Percentiles rank a stretch among this genome's conserved stretches.
These are phyloP conservation scores for Syzygium syzygioides DNA, from an alignment of 441 rosid genomes.

Conservation along the genomic window DNA sequence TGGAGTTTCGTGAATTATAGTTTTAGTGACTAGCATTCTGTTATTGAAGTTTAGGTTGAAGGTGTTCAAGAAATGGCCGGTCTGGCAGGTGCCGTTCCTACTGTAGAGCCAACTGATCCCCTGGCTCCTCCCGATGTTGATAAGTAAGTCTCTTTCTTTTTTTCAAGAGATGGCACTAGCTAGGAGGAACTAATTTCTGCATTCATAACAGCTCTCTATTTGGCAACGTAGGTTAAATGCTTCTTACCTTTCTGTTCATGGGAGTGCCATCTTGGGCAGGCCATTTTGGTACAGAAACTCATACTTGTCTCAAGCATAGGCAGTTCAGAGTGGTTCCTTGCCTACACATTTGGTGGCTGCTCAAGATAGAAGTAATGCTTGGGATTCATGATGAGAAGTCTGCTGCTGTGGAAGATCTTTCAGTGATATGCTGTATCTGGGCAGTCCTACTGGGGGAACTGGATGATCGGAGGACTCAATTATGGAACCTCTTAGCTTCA, in stretches of 20 bases:
- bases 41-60: conserved; percentile 48
- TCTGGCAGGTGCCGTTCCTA: conserved; percentile 37
- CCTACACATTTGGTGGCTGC: not conserved
- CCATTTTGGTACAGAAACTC: conserved; percentile 63
- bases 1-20: not conserved
- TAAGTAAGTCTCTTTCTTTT: conserved; percentile 32
- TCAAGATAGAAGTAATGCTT: not conserved
- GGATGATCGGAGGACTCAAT: not conserved
- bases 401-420: not conserved
- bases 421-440: not conserved
- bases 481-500: not conserved
- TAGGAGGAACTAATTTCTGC: not conserved
- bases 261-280: conserved; percentile 66
- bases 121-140: conserved; percentile 83
- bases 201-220: not conserved
- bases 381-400: not conserved
- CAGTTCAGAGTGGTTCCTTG: not conserved
- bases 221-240: conserved; percentile 64
- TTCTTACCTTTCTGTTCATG: conserved; percentile 71
- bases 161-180: not conserved
- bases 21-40: not conserved
- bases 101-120: conserved; percentile 75
- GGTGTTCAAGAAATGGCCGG: conserved; percentile 56
- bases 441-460: not conserved
- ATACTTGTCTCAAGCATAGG: conserved; percentile 39